Conservation (phyloP, 225 moss, liverwort and hornwort species). For the Pseudisothecium myosuroides region DNA sequence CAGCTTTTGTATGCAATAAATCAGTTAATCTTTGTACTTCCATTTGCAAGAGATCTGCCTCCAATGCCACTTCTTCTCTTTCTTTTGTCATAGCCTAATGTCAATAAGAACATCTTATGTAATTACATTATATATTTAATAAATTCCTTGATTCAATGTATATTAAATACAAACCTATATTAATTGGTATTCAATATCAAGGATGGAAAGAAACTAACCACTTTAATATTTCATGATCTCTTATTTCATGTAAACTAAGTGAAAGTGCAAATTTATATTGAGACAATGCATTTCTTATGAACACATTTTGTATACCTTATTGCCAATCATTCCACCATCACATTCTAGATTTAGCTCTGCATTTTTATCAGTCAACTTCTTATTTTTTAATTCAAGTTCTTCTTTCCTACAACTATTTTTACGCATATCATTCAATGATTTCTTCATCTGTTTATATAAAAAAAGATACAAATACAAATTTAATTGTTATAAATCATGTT, state of each 20-base stretch:
- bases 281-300: not conserved
- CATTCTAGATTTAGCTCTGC: slow-evolving; percentile 59
- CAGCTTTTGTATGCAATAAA: slow-evolving; percentile 72
- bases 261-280: not conserved
- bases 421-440: slow-evolving; percentile 53
- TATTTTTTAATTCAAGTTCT: slow-evolving; percentile 45
- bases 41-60: slow-evolving; percentile 82
- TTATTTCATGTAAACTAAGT: not conserved
- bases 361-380: slow-evolving; percentile 46
- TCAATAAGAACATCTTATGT: not conserved
- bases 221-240: too few relatives aligned
- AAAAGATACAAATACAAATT: not conserved
- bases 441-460: slow-evolving; percentile 44
- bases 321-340: slow-evolving; percentile 50
- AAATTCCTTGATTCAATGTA: too few relatives aligned
- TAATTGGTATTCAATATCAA: not conserved
- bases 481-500: too few relatives aligned
- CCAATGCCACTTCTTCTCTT: slow-evolving; percentile 74
- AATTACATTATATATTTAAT: not conserved
- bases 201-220: not conserved
- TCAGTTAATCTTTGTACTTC: slow-evolving; percentile 81
- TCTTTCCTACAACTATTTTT: slow-evolving; percentile 60
- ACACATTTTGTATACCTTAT: slow-evolving; percentile 23
- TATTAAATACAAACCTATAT: not conserved
- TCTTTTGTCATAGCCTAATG: slow-evolving; percentile 46